These are phyloP conservation scores for Capronia coronata DNA, from an alignment of 2,329 filamentous ascomycete species.

Conservation along the genomic window DNA sequence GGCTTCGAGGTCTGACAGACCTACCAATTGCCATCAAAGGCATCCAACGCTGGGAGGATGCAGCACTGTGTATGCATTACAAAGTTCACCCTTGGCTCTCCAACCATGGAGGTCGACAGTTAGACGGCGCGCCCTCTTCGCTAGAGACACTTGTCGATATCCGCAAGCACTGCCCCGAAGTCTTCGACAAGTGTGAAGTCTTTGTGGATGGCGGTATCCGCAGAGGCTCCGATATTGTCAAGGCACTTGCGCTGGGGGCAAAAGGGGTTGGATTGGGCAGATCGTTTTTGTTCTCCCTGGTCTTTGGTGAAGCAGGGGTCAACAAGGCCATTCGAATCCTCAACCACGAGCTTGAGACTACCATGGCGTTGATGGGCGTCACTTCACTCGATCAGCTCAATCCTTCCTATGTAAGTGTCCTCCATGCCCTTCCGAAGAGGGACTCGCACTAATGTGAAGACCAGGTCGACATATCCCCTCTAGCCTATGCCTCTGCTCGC, in stretches of 20 bases:
- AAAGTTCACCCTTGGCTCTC: constrained; percentile 51
- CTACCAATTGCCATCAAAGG: constrained; percentile 51
- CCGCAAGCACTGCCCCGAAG: constrained; percentile 44
- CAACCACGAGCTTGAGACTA: constrained; percentile 41
- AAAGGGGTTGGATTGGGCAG: constrained; percentile 50
- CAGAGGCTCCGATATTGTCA: constrained; percentile 50
- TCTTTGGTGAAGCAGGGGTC: constrained; percentile 48
- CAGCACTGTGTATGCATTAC: constrained; percentile 43
- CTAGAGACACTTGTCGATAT: constrained; percentile 50
- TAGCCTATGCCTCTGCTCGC: too few relatives aligned
- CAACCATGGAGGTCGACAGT: constrained; percentile 54
- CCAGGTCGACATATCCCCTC: too few relatives aligned
- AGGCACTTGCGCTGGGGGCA: constrained; percentile 49
- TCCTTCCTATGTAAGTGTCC: too few relatives aligned
- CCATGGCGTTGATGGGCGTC: constrained; percentile 43
- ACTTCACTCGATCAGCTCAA: constrained; percentile 39
- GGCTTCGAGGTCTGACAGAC: too few relatives aligned
- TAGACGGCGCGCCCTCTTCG: constrained; percentile 46
- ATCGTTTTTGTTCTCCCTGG: constrained; percentile 47
- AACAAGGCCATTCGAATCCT: constrained; percentile 46
- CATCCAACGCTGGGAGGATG: too few relatives aligned
- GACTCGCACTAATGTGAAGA: too few relatives aligned
- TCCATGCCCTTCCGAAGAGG: too few relatives aligned
- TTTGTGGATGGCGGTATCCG: constrained; percentile 51
- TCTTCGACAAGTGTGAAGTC: constrained; percentile 47